phyloP scores from a whole-genome alignment of 352 stramenopile species.

The Phytopythium cucurbitacearum region DNA sequence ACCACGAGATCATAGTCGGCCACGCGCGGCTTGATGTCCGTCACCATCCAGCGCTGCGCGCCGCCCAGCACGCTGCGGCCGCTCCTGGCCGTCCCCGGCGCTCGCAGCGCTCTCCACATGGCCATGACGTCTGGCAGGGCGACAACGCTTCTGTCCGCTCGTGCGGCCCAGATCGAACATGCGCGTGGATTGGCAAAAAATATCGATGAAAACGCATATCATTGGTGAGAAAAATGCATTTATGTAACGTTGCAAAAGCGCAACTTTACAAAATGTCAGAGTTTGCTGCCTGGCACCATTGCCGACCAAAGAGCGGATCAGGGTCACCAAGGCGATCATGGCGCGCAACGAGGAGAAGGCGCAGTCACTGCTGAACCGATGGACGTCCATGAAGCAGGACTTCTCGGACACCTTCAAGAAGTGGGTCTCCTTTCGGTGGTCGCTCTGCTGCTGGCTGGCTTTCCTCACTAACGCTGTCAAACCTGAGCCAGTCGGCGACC shows the following conservation, averaged over 20 bases:
- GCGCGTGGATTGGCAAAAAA: neutral
- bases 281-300: too few relatives aligned
- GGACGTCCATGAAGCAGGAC: conserved; percentile 96
- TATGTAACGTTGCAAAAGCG: neutral
- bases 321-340: conserved; percentile 55
- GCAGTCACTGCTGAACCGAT: conserved; percentile 98
- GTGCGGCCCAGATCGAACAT: neutral
- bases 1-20: conserved; percentile 83
- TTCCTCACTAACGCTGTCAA: neutral
- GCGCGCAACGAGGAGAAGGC: conserved; percentile 98
- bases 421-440: conserved; percentile 18
- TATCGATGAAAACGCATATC: neutral
- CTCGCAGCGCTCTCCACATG: conserved; percentile 1
- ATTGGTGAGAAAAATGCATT: neutral
- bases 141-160: neutral
- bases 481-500: conserved; percentile 69
- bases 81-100: neutral
- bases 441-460: neutral
- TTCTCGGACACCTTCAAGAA: conserved; percentile 83
- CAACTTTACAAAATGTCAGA: neutral
- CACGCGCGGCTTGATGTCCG: conserved; percentile 30
- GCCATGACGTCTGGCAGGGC: neutral
- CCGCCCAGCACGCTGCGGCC: conserved; percentile 1
- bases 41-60: neutral
- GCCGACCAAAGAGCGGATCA: too few relatives aligned